Percentiles rank a stretch among this genome's conserved stretches.
Evolutionary conservation across 805 yeast genomes (phyloP).

Genomic region (Metschnikowia borealis): DNA sequence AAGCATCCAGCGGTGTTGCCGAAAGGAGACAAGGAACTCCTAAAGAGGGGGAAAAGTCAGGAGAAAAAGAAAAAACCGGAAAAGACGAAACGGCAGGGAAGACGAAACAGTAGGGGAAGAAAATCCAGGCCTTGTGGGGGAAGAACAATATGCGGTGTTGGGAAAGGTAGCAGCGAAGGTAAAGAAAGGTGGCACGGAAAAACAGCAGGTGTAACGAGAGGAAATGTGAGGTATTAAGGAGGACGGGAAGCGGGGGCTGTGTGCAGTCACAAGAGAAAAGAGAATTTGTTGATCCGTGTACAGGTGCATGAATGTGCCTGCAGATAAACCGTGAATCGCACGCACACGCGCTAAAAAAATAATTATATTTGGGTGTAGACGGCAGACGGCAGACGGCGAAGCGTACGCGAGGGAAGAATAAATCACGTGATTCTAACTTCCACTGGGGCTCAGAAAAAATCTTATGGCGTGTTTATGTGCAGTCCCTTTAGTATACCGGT

Average conservation of each 20-base stretch:
- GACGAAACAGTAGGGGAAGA: not conserved
- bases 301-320: not conserved
- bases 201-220: slow-evolving; percentile 1
- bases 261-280: not conserved
- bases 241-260: not conserved
- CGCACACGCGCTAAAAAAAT: not conserved
- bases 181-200: not conserved
- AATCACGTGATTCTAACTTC: too few species aligned
- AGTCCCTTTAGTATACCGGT: too few species aligned
- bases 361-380: too few species aligned
- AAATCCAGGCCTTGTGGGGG: too few species aligned
- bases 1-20: not conserved
- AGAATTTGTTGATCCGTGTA: not conserved
- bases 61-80: not conserved
- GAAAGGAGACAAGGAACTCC: slow-evolving; percentile 1
- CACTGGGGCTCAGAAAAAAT: too few species aligned
- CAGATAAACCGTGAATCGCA: not conserved
- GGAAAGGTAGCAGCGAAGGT: not conserved
- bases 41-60: not conserved
- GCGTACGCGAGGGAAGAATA: too few species aligned
- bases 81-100: not conserved
- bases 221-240: slow-evolving; percentile 1
- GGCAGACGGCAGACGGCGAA: too few species aligned
- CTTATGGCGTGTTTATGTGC: too few species aligned
- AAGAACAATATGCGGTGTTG: not conserved